phyloP scores from a whole-genome alignment of 495 filamentous ascomycete species.

The Annulohypoxylon stygium region DNA sequence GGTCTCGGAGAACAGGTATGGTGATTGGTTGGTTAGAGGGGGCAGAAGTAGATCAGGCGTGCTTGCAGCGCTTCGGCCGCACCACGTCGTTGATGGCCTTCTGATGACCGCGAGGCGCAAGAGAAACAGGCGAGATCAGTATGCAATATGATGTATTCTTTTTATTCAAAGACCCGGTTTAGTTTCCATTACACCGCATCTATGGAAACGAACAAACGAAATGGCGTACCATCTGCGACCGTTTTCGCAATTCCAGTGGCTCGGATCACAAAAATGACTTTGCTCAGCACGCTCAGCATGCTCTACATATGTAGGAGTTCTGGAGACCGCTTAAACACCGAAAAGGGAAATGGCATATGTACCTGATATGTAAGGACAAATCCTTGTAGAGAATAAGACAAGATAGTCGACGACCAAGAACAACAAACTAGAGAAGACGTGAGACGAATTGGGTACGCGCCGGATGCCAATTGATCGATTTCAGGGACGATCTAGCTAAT shows the following conservation, averaged over 20 bases:
- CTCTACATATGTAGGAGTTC: not conserved
- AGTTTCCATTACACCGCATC: slow-evolving; percentile 29
- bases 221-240: slow-evolving; percentile 36
- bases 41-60: slow-evolving; percentile 46
- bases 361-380: not conserved
- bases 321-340: slow-evolving; percentile 32
- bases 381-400: not conserved
- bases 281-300: too few species aligned
- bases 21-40: slow-evolving; percentile 45
- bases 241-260: slow-evolving; percentile 35
- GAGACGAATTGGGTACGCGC: slow-evolving; percentile 5
- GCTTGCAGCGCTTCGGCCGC: slow-evolving; percentile 47
- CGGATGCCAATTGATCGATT: slow-evolving; percentile 29
- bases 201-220: slow-evolving; percentile 31
- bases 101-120: slow-evolving; percentile 34
- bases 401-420: not conserved
- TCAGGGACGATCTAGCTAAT: slow-evolving; percentile 20
- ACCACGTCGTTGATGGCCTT: slow-evolving; percentile 43
- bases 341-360: slow-evolving; percentile 16
- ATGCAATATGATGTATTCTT: slow-evolving; percentile 47
- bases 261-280: slow-evolving; percentile 21
- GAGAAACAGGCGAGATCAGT: slow-evolving; percentile 35
- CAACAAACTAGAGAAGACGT: not conserved
- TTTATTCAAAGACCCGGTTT: slow-evolving; percentile 35
- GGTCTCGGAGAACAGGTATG: slow-evolving; percentile 28